Evolutionary conservation across 768 basidiomycete species (phyloP), one percentile per base, ranked within the genome.

Genomic region (Goffeauzyma gilvescens): DNA sequence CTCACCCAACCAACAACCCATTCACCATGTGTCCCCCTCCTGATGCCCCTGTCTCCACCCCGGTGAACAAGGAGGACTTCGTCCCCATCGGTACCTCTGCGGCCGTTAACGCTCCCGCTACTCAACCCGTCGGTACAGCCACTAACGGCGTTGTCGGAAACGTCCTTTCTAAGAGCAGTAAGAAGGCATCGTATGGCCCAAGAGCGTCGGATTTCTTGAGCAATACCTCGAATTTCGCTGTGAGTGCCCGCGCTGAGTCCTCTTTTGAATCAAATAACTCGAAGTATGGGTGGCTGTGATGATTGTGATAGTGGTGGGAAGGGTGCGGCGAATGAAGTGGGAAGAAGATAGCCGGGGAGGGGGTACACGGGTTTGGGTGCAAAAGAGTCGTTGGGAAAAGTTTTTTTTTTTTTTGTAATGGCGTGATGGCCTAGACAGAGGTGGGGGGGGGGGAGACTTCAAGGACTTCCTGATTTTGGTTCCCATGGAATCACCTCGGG

Each of bases 201-300:
- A 75, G 86, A n/a, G 81, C 82, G 13, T 75, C 81, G 17, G 86
- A 90, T 64, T 89, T 89, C 64, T 67, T 90, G 50, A 87, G 79
- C 63, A 93, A 93, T 62, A 63, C 61, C n/a, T 51, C 49, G 18
- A 63, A 63, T 38, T 63, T 59, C 59, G 55, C 21, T 17, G 38
- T 49, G 26, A 49, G 38, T 22, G 44, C 38, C 37, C 24, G 30
- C n/a, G 40, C 44, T n/a, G n/a, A n/a, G n/a, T n/a, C n/a, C n/a
- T n/a, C n/a, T n/a, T n/a, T n/a, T n/a, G n/a, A n/a, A n/a, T n/a
- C n/a, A n/a, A n/a, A n/a, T n/a, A n/a, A n/a, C n/a, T n/a, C n/a
- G n/a, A n/a, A n/a, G n/a, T n/a, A n/a, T n/a, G n/a, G n/a, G n/a
- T n/a, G n/a, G n/a, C n/a, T n/a, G n/a, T n/a, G n/a, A n/a, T n/a